Evolutionary conservation across 305 asterid species (phyloP).

Genomic region (Ruellia speciosa): DNA sequence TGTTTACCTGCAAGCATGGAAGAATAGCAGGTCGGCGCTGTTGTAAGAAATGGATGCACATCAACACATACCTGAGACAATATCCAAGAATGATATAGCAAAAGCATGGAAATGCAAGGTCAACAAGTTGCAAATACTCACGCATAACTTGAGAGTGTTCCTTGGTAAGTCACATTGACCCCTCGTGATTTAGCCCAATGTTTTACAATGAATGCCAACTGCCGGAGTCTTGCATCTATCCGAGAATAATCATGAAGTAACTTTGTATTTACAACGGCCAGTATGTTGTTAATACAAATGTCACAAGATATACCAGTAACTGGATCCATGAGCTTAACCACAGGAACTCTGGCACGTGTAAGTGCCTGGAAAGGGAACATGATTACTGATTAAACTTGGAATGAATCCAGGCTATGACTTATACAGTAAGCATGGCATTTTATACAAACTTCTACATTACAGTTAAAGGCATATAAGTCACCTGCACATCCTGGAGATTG

Average conservation of each 20-base stretch:
- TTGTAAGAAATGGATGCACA: slow-evolving; percentile 98
- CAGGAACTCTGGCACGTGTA: slow-evolving; percentile 90
- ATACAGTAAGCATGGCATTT: no score
- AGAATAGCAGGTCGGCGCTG: slow-evolving; percentile 87
- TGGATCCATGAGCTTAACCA: slow-evolving; percentile 97
- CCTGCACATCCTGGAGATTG: slow-evolving; percentile 90
- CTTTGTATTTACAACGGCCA: slow-evolving; percentile 90
- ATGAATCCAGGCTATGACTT: not conserved
- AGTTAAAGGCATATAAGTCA: slow-evolving; percentile 11
- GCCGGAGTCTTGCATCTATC: slow-evolving; percentile 75
- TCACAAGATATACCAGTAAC: slow-evolving; percentile 81
- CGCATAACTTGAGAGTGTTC: slow-evolving; percentile 98
- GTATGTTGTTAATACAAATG: slow-evolving; percentile 76
- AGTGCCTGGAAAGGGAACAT: slow-evolving; percentile 59
- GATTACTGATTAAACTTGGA: slow-evolving; percentile 8
- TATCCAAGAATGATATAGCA: not conserved
- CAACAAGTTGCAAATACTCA: slow-evolving; percentile 32
- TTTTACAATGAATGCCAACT: slow-evolving; percentile 84
- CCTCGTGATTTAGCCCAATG: slow-evolving; percentile 97
- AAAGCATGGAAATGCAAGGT: not conserved
- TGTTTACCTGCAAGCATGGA: slow-evolving; percentile 87
- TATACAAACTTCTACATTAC: no score
- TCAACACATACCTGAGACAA: slow-evolving; percentile 72
- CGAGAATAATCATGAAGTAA: slow-evolving; percentile 76
- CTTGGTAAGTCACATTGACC: slow-evolving; percentile 82